These are phyloP conservation scores for Termitomyces sp. DNA, from an alignment of 768 basidiomycete species.

Conservation along the genomic window DNA sequence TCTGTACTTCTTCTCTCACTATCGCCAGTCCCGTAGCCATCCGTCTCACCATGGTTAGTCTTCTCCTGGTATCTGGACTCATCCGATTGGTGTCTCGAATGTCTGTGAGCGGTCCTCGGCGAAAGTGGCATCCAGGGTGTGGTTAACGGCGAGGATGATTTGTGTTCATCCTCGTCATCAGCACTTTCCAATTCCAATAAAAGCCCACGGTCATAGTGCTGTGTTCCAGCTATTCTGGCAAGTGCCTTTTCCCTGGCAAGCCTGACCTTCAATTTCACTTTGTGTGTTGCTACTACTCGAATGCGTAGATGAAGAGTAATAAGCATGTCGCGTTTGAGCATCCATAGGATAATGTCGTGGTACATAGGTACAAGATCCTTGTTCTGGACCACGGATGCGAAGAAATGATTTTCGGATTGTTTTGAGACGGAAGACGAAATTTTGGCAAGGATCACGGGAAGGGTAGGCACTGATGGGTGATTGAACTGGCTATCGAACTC, in stretches of 20 bases:
- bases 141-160: constrained; percentile 16
- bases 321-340: constrained; percentile 82
- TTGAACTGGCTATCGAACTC: constrained; percentile 63
- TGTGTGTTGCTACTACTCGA: constrained; percentile 71
- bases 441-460: constrained; percentile 67
- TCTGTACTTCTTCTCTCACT: constrained; percentile 36
- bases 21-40: constrained; percentile 23
- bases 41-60: constrained; percentile 33
- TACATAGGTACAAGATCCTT: constrained; percentile 67
- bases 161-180: constrained; percentile 15
- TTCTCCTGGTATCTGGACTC: constrained; percentile 38
- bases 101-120: constrained; percentile 43
- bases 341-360: constrained; percentile 84
- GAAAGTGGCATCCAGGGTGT: constrained; percentile 49
- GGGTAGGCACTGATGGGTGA: constrained; percentile 53
- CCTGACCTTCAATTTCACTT: constrained; percentile 69
- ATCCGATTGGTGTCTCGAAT: constrained; percentile 38
- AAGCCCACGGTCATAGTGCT: constrained; percentile 11
- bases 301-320: constrained; percentile 82
- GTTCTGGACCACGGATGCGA: constrained; percentile 66
- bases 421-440: constrained; percentile 67
- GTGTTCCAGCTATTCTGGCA: constrained; percentile 19
- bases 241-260: constrained; percentile 32
- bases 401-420: constrained; percentile 68
- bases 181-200: constrained; percentile 15